Conservation (phyloP, 257 asterid genomes). For the Jacaranda mimosifolia region DNA sequence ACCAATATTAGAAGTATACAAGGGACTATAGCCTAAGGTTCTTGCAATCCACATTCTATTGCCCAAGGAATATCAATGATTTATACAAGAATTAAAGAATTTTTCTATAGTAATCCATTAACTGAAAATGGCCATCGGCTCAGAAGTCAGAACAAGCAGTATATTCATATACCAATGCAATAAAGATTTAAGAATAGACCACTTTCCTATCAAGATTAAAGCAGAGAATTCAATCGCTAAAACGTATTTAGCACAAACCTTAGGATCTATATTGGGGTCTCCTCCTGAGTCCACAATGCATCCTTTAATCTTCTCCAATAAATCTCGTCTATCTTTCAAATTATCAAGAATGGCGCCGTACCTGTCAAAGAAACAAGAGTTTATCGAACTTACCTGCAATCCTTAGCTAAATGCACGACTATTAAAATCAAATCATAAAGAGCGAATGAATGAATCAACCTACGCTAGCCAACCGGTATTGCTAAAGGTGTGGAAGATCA, state of each 20-base stretch:
- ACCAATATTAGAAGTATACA: constrained; percentile 8
- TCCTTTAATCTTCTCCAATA: constrained; percentile 78
- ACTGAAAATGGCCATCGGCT: neutral
- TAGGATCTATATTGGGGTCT: constrained; percentile 84
- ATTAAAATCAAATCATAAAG: neutral
- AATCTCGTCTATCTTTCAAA: constrained; percentile 60
- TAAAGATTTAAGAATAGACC: constrained; percentile 11
- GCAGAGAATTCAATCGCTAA: constrained; percentile 8
- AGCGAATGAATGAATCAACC: constrained; percentile 52
- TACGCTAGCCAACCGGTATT: constrained; percentile 98
- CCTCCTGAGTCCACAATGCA: constrained; percentile 93
- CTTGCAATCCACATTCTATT: constrained; percentile 23
- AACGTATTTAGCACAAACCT: constrained; percentile 55
- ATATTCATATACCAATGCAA: constrained; percentile 8
- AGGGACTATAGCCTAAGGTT: neutral
- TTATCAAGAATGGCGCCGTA: constrained; percentile 82
- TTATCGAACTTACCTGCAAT: neutral
- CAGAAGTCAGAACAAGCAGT: neutral
- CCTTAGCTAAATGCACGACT: neutral
- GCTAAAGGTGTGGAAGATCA: constrained; percentile 89
- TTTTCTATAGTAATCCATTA: neutral
- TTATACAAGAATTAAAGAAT: neutral
- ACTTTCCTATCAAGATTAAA: constrained; percentile 4
- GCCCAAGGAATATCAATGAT: neutral
- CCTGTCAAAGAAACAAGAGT: constrained; percentile 43